Evolutionary conservation across 83 land plant genomes (phyloP), one percentile per base, ranked within the genome.

Genomic region (Picea engelmannii): DNA sequence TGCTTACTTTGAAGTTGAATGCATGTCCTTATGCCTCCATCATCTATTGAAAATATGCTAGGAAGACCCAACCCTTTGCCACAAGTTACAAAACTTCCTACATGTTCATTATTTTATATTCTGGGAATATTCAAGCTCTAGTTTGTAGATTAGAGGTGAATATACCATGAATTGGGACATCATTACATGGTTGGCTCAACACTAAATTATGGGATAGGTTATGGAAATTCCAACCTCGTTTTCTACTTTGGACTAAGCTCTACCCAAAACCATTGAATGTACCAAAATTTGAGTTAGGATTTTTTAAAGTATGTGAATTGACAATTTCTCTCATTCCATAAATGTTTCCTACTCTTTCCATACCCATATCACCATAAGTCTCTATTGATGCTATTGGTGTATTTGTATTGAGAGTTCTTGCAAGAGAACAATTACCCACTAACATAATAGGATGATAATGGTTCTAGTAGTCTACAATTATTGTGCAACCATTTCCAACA

Each of bases 291-390:
- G 78, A 21, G 40, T 52, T 24, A 49, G 61, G 60, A 44, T 9
- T 76, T 49, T 44, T 52, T 25, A 76, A 52, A 7, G 78, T 47
- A 44, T 76, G 78, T 44, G 78, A 76, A 76, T 76, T 52, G 27
- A 47, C 78, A 24, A 76, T 76, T 20, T 76, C 78, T 20, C n/a
- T n/a, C 78, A 76, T 35, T 47, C 78, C 60, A n/a, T 12, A 52
- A 62, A 62, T 20, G 64, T 15, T 62, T 76, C 78, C 27, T 40
- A n/a, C 78, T 76, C n/a, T 44, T 49, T 52, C 58, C 59, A 21
- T 9, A 52, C 27, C 21, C 8, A 18, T 47, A 16, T 76, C 78
- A 47, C 10, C 27, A 52, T 58, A 76, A 52, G 58, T 18, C 25
- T 58, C 31, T 18, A 76, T 21, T 47, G 60, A n/a, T 52, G 60